Base-by-base conservation (phyloP, 768 basidiomycete genomes). In the Lactarius evosmus region DNA sequence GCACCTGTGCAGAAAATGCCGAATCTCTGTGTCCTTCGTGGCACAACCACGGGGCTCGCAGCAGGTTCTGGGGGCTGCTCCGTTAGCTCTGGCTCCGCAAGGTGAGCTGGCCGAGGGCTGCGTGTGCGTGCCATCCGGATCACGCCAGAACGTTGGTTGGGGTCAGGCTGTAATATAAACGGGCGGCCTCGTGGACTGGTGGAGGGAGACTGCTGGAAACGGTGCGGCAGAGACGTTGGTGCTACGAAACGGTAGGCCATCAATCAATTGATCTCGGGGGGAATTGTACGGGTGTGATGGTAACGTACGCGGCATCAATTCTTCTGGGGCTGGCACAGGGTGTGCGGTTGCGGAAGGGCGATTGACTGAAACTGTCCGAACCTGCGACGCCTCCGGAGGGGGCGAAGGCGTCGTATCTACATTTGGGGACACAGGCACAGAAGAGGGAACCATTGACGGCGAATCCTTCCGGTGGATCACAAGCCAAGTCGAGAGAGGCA, bases 251-350 rank as follows among this genome's bases (percentile, higher is more conserved):
- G 29, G 27, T 56, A 40, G 51, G n/a, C 33, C 64, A 44, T 65
- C 50, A 63, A 44, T 38, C 50, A 8, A n/a, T 53, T 32, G 54
- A 34, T 50, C 19, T n/a, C 34, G 17, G 36, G 3, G 17, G 25
- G 32, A 55, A 53, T 27, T 32, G 50, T 44, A 56, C 32, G 32
- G 50, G 32, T 3, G 49, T 33, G 32, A 22, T 8, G 44, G 34
- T 49, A 38, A 63, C 67, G 55, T 68, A 68, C 67, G 67, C 36
- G 67, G 67, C 67, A 68, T 68, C 27, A 66, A 36, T 22, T 62
- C 34, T 34, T 58, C 65, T 4, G 61, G 58, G 32, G 67, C 61
- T 25, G 58, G 38, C 44, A 49, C 16, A 50, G 54, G 56, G 11
- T 40, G 57, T 30, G 57, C 38, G 5, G 34, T 34, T 16, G 9